phyloP scores from a whole-genome alignment of 495 filamentous ascomycete genomes.

The Daldinia loculata region DNA sequence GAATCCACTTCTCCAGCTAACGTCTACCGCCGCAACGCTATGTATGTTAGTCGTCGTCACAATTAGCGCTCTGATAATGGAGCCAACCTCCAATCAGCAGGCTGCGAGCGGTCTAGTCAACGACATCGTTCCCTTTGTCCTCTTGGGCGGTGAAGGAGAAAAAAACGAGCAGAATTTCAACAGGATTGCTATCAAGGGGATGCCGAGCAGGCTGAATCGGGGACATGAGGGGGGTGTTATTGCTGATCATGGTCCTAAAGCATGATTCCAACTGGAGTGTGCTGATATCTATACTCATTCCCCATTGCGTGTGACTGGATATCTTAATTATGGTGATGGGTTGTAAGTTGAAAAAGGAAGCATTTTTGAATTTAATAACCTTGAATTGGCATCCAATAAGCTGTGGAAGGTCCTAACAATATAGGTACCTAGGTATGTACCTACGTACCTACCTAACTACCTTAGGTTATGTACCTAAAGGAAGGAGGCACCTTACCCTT shows the following conservation, averaged over 20 bases:
- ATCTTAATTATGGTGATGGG: background rate
- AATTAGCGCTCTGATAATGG: slow-evolving; percentile 36
- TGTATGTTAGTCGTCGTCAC: slow-evolving; percentile 31
- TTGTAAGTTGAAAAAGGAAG: background rate
- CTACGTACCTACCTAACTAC: background rate
- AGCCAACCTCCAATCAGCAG: slow-evolving; percentile 32
- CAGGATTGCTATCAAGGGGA: slow-evolving; percentile 21
- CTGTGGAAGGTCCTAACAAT: background rate
- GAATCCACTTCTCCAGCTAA: slow-evolving; percentile 32
- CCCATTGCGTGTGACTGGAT: slow-evolving; percentile 27
- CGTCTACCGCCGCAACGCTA: slow-evolving; percentile 32
- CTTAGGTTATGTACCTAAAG: background rate
- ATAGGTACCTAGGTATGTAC: background rate
- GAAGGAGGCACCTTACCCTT: background rate
- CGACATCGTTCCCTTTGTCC: slow-evolving; percentile 15
- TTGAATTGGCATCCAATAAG: background rate
- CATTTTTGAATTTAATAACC: background rate
- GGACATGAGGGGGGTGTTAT: slow-evolving; percentile 23
- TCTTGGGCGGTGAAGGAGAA: slow-evolving; percentile 35
- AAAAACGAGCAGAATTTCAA: slow-evolving; percentile 14
- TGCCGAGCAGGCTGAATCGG: slow-evolving; percentile 26
- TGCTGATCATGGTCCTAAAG: slow-evolving; percentile 33
- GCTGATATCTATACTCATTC: background rate
- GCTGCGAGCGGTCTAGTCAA: slow-evolving; percentile 12
- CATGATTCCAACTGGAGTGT: background rate